Evolutionary conservation across 352 stramenopile species (phyloP).

Genomic region (Phytophthora cactorum): DNA sequence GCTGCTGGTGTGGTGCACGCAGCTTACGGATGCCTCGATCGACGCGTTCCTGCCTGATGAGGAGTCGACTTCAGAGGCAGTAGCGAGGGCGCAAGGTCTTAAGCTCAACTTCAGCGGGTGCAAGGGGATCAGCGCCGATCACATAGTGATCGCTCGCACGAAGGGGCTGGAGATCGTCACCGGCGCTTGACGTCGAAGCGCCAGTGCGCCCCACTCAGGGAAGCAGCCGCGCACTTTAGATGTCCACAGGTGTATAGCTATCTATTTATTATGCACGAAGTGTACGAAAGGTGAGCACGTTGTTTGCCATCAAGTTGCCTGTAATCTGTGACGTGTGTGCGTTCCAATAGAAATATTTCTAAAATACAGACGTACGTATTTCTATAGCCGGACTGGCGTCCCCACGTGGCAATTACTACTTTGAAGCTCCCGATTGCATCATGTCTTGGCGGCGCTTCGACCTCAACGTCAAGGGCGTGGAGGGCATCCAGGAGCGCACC

Average conservation of each 20-base stretch:
- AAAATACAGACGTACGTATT: background rate
- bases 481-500: conserved; percentile 90
- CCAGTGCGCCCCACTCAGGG: conserved; percentile 7
- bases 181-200: conserved; percentile 24
- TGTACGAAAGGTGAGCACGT: background rate
- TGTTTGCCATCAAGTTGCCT: background rate
- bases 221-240: conserved; percentile 24
- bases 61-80: conserved; percentile 10
- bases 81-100: conserved; percentile 29
- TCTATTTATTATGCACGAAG: conserved; percentile 29
- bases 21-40: conserved; percentile 78
- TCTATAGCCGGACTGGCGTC: background rate
- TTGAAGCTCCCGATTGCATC: conserved; percentile 19
- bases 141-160: conserved; percentile 40
- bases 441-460: conserved; percentile 85
- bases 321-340: background rate
- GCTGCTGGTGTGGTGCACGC: conserved; percentile 84
- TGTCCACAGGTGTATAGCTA: conserved; percentile 22
- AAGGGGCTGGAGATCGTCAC: conserved; percentile 44
- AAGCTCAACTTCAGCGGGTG: conserved; percentile 74
- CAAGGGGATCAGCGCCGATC: conserved; percentile 56
- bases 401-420: conserved; percentile 35
- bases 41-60: conserved; percentile 50
- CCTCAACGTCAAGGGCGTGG: conserved; percentile 89
- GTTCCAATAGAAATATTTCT: background rate